A percentile compares a stretch with the other conserved stretches of the same genome.
Evolutionary conservation across 805 yeast species (phyloP).

Genomic region (Kodamaea neixiangensis): DNA sequence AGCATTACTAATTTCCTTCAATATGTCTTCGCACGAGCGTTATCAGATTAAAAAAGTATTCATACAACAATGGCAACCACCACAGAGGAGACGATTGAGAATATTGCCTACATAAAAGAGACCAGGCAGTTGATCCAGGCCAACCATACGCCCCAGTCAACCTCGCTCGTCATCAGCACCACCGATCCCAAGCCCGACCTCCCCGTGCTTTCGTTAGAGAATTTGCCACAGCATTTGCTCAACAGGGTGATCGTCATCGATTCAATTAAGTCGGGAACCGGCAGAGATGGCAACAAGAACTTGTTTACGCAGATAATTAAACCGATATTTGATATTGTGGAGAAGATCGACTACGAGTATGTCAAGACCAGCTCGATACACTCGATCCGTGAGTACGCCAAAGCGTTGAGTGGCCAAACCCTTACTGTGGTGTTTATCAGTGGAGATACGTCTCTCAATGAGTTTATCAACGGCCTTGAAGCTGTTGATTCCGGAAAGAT

Average conservation of each 20-base stretch:
- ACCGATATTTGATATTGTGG: conserved; percentile 48
- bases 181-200: neutral
- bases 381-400: conserved; percentile 46
- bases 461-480: conserved; percentile 59
- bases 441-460: conserved; percentile 86
- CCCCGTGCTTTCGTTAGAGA: neutral
- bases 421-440: conserved; percentile 63
- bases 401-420: conserved; percentile 17
- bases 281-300: conserved; percentile 31
- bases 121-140: conserved; percentile 8
- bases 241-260: conserved; percentile 41
- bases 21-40: neutral
- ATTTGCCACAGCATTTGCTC: conserved; percentile 9
- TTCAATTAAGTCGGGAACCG: conserved; percentile 51
- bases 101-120: conserved; percentile 8
- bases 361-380: conserved; percentile 41
- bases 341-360: conserved; percentile 36
- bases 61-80: neutral
- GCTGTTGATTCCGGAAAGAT: conserved; percentile 11
- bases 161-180: conserved; percentile 1
- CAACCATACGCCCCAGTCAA: conserved; percentile 2
- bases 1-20: neutral
- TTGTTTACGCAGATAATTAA: conserved; percentile 44
- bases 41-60: conserved; percentile 1
- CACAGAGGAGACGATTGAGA: conserved; percentile 3